Evolutionary conservation across 441 rosid genomes (phyloP).

Genomic region (Adansonia grandidieri): DNA sequence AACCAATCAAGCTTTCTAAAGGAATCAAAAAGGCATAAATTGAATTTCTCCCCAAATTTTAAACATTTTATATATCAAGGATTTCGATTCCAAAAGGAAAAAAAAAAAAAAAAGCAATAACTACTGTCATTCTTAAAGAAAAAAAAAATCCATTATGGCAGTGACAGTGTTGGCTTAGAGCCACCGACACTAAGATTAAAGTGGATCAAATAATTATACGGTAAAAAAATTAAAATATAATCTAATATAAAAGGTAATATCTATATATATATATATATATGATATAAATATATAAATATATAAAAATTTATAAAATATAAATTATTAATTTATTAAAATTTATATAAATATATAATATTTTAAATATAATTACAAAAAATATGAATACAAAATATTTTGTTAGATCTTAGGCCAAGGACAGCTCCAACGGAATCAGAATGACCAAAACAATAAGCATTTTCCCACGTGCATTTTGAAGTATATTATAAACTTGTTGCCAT

Average conservation of each 20-base stretch:
- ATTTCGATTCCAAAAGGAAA: background rate
- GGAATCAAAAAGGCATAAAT: background rate
- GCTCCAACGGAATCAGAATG: background rate
- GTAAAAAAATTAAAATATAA: too few species aligned
- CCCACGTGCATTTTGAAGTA: conserved; percentile 12
- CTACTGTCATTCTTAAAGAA: background rate
- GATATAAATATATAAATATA: too few species aligned
- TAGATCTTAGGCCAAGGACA: background rate
- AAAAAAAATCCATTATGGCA: background rate
- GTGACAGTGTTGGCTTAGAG: background rate
- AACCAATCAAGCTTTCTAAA: background rate
- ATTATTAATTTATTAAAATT: too few species aligned
- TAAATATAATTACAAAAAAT: too few species aligned
- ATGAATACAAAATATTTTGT: too few species aligned
- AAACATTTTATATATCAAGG: background rate
- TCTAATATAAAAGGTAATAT: too few species aligned
- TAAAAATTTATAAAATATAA: too few species aligned
- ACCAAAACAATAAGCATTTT: conserved; percentile 1
- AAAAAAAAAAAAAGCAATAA: background rate
- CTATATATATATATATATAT: too few species aligned
- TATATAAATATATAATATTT: too few species aligned
- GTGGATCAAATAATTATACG: too few species aligned
- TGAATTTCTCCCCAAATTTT: background rate
- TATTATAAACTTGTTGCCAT: background rate
- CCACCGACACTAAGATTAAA: conserved; percentile 7